Evolutionary conservation across 192 early-diverging fungal species (phyloP), one percentile per base, ranked within the genome.

Genomic region (Backusella tarrabulga): DNA sequence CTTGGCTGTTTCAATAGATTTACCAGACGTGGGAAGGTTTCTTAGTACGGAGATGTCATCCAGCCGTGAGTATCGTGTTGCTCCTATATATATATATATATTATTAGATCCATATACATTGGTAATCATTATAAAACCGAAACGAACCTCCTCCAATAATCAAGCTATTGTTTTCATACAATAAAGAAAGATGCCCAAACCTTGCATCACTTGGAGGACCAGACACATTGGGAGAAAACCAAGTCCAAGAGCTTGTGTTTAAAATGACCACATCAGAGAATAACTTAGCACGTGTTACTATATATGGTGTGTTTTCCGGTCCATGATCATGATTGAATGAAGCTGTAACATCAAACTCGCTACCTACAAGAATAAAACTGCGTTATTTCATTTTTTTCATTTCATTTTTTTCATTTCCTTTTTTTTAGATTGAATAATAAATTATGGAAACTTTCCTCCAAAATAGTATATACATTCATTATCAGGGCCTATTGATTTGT

Each of bases 191-290:
- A 12, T 34, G 44, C 19, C 35, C 21, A 60, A n/a, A 35, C 0
- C 72, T 44, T 17, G 32, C 44, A 74, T 29, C 26, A 34, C 17
- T 35, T 26, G 14, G 44, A 23, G 54, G 29, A 4, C 72, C 72
- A 34, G 26, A 19, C 17, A 74, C 19, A 21, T 74, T 50, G 3
- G 46, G 34, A 32, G 14, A 3, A 38, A 40, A 8, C 74, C 74
- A 75, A 4, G 19, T 32, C 74, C 74, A 75, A 17, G 60, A 32
- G 35, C 15, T 34, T 26, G 74, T 75, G 42, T 75, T 66, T 2
- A 75, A 32, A 34, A 68, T n/a, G 2, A 67, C 19, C 9, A 75
- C 7, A 34, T 75, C 74, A 67, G 67, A 68, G 15, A 44, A 75
- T 12, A 67, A 11, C 50, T 34, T 8, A 29, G 23, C 26, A 23